Evolutionary conservation across 148 eudicot genomes (phyloP).

Genomic region (Suaeda aralocaspica): DNA sequence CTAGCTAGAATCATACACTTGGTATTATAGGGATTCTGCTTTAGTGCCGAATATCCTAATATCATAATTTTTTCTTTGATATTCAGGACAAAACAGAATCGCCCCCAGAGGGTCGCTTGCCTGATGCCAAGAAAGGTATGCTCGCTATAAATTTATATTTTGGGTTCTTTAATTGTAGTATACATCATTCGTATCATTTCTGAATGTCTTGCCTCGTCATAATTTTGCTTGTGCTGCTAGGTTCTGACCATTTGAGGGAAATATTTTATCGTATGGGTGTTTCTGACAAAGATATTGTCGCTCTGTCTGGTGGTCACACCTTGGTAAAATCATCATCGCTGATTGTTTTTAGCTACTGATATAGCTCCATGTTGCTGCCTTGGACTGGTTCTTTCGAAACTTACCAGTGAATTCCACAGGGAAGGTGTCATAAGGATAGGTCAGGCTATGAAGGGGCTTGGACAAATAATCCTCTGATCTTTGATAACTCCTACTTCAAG

Average conservation of each 20-base stretch:
- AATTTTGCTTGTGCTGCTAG: slow-evolving; percentile 18
- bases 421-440: slow-evolving; percentile 63
- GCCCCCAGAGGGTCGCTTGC: slow-evolving; percentile 62
- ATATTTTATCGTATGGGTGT: slow-evolving; percentile 58
- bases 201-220: background rate
- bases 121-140: slow-evolving; percentile 50
- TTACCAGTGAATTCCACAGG: slow-evolving; percentile 27
- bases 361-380: too few relatives aligned
- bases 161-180: background rate
- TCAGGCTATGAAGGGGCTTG: slow-evolving; percentile 63
- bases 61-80: too few relatives aligned
- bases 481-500: slow-evolving; percentile 62
- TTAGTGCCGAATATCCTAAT: too few relatives aligned
- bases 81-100: slow-evolving; percentile 64
- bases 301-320: slow-evolving; percentile 62
- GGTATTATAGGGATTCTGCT: too few relatives aligned
- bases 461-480: slow-evolving; percentile 55
- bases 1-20: too few relatives aligned
- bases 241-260: slow-evolving; percentile 54
- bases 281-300: slow-evolving; percentile 53
- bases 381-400: background rate
- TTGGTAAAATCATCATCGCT: slow-evolving; percentile 26
- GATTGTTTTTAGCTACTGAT: background rate
- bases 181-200: too few relatives aligned
- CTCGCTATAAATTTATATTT: background rate